Base-by-base conservation (phyloP, 2,329 filamentous ascomycete genomes). In the Sclerotinia nivalis region DNA sequence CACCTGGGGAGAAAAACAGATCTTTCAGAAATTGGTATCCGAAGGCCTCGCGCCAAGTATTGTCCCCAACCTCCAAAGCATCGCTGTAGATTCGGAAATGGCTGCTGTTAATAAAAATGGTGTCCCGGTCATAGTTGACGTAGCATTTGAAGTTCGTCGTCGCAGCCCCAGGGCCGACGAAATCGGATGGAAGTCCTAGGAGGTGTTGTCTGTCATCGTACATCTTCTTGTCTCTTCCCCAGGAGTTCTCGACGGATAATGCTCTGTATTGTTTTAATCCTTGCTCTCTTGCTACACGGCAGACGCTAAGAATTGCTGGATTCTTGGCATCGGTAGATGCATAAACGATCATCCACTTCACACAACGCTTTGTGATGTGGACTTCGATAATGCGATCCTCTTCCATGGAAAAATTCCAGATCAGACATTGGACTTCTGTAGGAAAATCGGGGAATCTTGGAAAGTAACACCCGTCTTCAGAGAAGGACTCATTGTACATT, bases 11-110 rank as follows among this genome's bases (percentile, higher is more conserved):
- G 22, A 52, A 64, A 7, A 25, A 64, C 0, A 64, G 2, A 10
- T 64, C 47, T 13, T 64, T 64, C 8, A 64, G 25, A 6, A 64
- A 64, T 40, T 64, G 60, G 22, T 64, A 64, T 2, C 60, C 60
- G n/a, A 64, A 37, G 13, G 9, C 45, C 37, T 64, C 47, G 13
- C 47, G 60, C 60, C 60, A 64, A 20, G 60, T 64, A 4, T 28
- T 22, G 4, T 22, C 15, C 25, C 45, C 60, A 28, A 6, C 12
- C 15, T 31, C 7, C n/a, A 64, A 28, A 31, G 45, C 47, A 37
- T 64, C 60, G 45, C 31, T n/a, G 31, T 64, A 50, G 13, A 50
- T 50, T 2, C 47, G 45, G 15, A 49, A 37, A 31, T 64, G 60
- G 4, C 22, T 45, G 7, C 45, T 37, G 47, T 64, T 64, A 13